Evolutionary conservation across 169 alveolate genomes (phyloP).

Genomic region (Miamiensis avidus): DNA sequence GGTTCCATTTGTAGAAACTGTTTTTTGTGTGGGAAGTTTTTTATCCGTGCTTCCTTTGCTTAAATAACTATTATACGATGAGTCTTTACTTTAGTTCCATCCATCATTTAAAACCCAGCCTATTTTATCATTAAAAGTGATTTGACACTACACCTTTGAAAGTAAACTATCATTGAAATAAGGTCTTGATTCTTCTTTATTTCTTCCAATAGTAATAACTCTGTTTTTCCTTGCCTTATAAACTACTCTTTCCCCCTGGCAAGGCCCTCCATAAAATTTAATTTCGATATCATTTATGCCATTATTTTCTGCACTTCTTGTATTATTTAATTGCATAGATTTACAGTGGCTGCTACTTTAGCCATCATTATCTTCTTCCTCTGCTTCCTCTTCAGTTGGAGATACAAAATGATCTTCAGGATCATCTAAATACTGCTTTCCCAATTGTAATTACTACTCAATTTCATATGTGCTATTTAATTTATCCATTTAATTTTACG

Average conservation of each 20-base stretch:
- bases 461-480: not conserved
- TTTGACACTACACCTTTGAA: constrained; percentile 57
- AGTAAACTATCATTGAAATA: constrained; percentile 62
- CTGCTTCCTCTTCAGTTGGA: not conserved
- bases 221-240: constrained; percentile 29
- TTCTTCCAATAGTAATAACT: constrained; percentile 23
- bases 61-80: not conserved
- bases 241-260: constrained; percentile 56
- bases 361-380: constrained; percentile 11
- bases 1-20: constrained; percentile 77
- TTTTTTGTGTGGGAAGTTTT: no score
- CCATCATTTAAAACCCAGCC: constrained; percentile 67
- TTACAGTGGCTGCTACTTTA: not conserved
- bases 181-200: constrained; percentile 51
- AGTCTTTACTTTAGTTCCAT: constrained; percentile 6
- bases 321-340: not conserved
- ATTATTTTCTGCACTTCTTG: not conserved
- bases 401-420: not conserved
- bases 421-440: not conserved
- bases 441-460: not conserved
- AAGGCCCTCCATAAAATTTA: constrained; percentile 69
- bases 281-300: constrained; percentile 26
- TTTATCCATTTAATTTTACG: constrained; percentile 6
- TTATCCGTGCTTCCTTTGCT: not conserved
- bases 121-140: constrained; percentile 13